Base-by-base conservation (phyloP, 129 eudicot genomes). In the Helianthus tuberosus region DNA sequence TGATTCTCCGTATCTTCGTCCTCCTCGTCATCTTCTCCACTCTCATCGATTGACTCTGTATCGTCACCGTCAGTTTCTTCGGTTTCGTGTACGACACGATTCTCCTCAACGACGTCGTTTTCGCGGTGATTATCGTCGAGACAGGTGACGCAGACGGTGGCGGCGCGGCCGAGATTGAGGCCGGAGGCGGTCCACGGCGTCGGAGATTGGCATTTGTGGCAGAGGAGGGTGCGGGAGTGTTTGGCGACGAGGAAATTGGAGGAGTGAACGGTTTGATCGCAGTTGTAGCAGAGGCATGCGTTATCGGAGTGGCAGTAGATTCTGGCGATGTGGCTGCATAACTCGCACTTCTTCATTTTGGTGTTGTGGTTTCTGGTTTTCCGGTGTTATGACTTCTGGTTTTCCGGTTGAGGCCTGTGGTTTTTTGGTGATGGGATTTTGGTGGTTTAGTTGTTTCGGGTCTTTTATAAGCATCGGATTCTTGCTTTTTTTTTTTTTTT, bases 111-210 rank as follows among this genome's bases (percentile, higher is more conserved):
- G 74, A 65, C 74, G 10, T 79, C 83, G 74, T 72, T 64, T 79
- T 61, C 54, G 3, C 20, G 36, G 44, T 5, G 54, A 49, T n/a
- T 60, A 44, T 71, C 69, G 1, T 74, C 62, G 11, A 50, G 55
- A 41, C 97, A 91, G 48, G 75, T 63, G 7, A 71, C 71, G 41
- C 97, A 91, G 1, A 86, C 75, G 62, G 93, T 76, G 43, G 82
- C 39, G 13, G 87, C 68, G 8, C 72, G 97, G 15, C 82, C 79
- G 65, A 89, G 91, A 65, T 77, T 76, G 5, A 86, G 59, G 2
- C 97, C 96, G 41, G 84, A 75, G 53, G 96, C 97, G 8, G 58
- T 80, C 97, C 96, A 89, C 0, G 97, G 90, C 9, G 96, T 91
- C 14, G 83, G 86, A 1, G 87, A 77, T 69, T 83, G 87, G 66